phyloP scores from a whole-genome alignment of 176 grass and related monocot genomes.

The Raddia distichophylla region DNA sequence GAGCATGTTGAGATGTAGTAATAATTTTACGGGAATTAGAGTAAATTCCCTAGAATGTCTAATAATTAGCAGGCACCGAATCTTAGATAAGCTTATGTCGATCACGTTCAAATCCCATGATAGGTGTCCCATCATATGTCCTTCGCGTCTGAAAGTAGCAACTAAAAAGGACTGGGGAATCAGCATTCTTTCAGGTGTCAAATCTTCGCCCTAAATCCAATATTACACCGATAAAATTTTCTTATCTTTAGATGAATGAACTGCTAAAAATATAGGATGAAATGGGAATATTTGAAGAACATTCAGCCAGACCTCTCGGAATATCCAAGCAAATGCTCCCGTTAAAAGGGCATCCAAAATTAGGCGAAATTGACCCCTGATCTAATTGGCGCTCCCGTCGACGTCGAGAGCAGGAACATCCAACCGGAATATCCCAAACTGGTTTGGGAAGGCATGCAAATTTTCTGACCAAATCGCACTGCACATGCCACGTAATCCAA shows the following conservation, averaged over 20 bases:
- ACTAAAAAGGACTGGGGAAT: neutral
- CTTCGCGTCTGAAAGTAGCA: conserved; percentile 7
- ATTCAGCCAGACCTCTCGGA: conserved; percentile 29
- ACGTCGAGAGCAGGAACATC: conserved; percentile 35
- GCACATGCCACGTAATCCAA: neutral
- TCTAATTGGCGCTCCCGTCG: conserved; percentile 12
- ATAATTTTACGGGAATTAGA: neutral
- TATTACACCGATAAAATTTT: neutral
- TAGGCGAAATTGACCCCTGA: conserved; percentile 16
- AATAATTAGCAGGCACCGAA: neutral
- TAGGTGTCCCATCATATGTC: conserved; percentile 21
- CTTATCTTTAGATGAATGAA: neutral
- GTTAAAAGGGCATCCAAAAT: conserved; percentile 15
- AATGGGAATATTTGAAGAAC: conserved; percentile 44
- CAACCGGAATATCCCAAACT: conserved; percentile 49
- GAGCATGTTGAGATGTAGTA: neutral
- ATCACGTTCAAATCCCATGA: conserved; percentile 17
- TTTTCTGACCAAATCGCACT: conserved; percentile 39
- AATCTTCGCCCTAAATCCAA: conserved; percentile 30
- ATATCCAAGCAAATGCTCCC: conserved; percentile 44
- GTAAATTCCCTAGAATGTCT: neutral
- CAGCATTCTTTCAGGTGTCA: neutral
- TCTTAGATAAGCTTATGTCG: neutral
- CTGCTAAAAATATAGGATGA: neutral
- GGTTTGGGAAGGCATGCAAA: neutral